Percentiles rank a stretch among this genome's conserved stretches.
phyloP scores from a whole-genome alignment of 1,284 basidiomycete species.

The Irpex rosettiformis region DNA sequence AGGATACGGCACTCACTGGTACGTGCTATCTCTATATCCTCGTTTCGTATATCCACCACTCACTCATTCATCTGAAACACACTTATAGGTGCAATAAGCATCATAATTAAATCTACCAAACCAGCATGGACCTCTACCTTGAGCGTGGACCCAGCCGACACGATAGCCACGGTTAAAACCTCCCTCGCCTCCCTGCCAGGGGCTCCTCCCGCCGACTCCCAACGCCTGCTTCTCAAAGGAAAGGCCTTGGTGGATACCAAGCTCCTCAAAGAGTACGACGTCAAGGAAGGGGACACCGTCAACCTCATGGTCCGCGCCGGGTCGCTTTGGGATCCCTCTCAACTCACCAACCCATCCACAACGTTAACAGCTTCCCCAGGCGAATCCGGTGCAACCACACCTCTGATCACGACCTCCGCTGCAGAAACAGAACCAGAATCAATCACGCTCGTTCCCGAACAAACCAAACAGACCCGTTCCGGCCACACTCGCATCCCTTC shows the following conservation, averaged over 20 bases:
- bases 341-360: conserved; percentile 21
- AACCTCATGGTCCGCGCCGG: conserved; percentile 84
- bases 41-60: not conserved
- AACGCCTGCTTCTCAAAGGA: conserved; percentile 86
- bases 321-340: conserved; percentile 59
- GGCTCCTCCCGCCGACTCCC: conserved; percentile 69
- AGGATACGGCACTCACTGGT: conserved; percentile 35
- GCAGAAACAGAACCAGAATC: conserved; percentile 10
- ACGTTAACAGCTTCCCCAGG: not conserved
- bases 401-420: conserved; percentile 12
- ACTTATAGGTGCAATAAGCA: conserved; percentile 48
- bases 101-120: conserved; percentile 88
- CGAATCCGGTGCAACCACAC: not conserved
- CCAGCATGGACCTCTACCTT: conserved; percentile 77
- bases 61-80: not conserved
- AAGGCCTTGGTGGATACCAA: conserved; percentile 87
- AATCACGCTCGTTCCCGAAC: conserved; percentile 25
- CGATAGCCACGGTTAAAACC: conserved; percentile 75
- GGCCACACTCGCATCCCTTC: conserved; percentile 65
- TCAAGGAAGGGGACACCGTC: conserved; percentile 76
- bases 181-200: conserved; percentile 60
- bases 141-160: conserved; percentile 69
- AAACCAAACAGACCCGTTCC: conserved; percentile 15
- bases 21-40: conserved; percentile 14
- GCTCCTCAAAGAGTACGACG: conserved; percentile 83